Percentiles rank a stretch among this genome's conserved stretches.
phyloP scores from a whole-genome alignment of 2,329 filamentous ascomycete species.

The Aspergillus sp. region DNA sequence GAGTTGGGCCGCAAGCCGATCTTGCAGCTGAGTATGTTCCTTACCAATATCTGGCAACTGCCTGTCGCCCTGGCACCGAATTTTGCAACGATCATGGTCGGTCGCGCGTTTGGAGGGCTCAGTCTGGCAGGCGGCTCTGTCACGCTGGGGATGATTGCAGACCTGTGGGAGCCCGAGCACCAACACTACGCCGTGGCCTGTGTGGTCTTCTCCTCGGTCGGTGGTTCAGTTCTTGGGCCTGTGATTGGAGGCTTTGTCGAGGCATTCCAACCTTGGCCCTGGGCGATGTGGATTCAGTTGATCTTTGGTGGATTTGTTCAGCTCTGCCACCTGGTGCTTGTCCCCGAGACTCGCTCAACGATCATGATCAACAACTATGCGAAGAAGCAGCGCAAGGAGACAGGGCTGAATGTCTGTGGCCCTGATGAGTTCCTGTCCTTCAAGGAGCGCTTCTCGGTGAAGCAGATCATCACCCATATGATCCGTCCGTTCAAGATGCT shows the following conservation, averaged over 20 bases:
- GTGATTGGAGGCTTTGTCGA: conserved; percentile 76
- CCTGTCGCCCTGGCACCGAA: conserved; percentile 72
- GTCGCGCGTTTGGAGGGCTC: conserved; percentile 68
- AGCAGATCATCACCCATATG: conserved; percentile 60
- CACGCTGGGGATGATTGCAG: conserved; percentile 72
- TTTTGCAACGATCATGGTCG: conserved; percentile 68
- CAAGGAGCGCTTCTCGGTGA: conserved; percentile 57
- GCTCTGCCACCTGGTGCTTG: conserved; percentile 63
- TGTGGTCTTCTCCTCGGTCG: conserved; percentile 77
- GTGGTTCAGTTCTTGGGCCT: conserved; percentile 72
- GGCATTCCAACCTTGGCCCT: conserved; percentile 66
- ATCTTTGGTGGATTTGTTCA: conserved; percentile 74
- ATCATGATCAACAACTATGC: conserved; percentile 78
- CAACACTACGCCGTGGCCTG: conserved; percentile 76
- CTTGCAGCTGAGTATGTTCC: conserved; percentile 68
- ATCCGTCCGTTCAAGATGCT: conserved; percentile 64
- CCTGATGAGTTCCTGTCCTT: conserved; percentile 68
- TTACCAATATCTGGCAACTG: conserved; percentile 77
- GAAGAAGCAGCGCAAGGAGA: conserved; percentile 64
- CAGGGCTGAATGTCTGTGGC: conserved; percentile 66
- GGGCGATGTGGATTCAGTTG: conserved; percentile 82
- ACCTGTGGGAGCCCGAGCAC: conserved; percentile 69
- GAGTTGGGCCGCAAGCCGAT: conserved; percentile 77
- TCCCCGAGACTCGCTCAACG: conserved; percentile 76
- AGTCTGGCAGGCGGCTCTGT: conserved; percentile 72